Conservation (phyloP, 192 early-diverging fungal species). For the Mortierella claussenii region DNA sequence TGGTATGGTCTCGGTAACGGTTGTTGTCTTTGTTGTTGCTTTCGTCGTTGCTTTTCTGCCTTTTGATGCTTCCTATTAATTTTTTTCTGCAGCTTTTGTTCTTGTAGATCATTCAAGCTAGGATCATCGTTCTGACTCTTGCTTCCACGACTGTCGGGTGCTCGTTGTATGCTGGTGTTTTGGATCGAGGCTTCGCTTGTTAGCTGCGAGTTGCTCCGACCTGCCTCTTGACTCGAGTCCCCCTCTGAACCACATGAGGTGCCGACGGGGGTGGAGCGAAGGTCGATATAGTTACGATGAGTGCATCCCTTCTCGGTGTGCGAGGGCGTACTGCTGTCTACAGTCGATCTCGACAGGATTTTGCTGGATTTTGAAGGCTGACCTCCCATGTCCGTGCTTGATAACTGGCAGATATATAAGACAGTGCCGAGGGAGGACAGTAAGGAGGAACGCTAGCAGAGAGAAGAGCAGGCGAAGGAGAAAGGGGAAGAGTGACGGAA, state of each 20-base stretch:
- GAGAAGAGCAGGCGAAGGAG: not conserved
- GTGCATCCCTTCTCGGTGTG: not conserved
- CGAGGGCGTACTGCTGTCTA: slow-evolving; percentile 9
- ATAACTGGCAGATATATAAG: too few species aligned
- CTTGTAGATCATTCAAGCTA: slow-evolving; percentile 13
- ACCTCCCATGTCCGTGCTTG: slow-evolving; percentile 22
- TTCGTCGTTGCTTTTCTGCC: slow-evolving; percentile 9
- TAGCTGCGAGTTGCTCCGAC: slow-evolving; percentile 19
- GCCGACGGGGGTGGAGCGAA: too few species aligned
- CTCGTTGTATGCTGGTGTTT: too few species aligned
- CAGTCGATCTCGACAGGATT: slow-evolving; percentile 18
- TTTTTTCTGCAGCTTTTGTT: slow-evolving; percentile 39
- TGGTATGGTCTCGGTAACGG: not conserved
- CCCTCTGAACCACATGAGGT: too few species aligned
- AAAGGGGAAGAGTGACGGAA: too few species aligned
- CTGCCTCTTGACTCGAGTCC: too few species aligned
- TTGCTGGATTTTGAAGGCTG: slow-evolving; percentile 25
- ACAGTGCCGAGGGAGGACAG: not conserved
- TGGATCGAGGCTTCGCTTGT: slow-evolving; percentile 9
- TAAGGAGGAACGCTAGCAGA: not conserved
- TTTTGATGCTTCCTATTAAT: slow-evolving; percentile 16
- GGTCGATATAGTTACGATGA: too few species aligned
- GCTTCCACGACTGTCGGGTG: not conserved
- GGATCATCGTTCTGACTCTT: not conserved
- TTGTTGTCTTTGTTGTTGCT: slow-evolving; percentile 1